Conservation (phyloP, 805 yeast species). For the Candida xyloterini region DNA sequence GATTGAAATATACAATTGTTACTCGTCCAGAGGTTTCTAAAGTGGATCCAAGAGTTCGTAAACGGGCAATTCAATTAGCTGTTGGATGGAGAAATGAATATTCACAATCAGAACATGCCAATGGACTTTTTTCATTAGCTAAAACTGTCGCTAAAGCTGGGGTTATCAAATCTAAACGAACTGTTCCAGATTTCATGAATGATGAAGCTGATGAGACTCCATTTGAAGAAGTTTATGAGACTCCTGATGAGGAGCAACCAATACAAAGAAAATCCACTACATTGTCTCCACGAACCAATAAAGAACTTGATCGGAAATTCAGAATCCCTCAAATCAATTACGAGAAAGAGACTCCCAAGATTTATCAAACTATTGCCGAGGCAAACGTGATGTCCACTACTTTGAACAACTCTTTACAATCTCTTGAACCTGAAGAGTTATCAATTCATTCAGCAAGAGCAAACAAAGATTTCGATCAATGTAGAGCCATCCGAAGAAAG, state of each 20-base stretch:
- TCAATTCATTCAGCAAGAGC: conserved; percentile 65
- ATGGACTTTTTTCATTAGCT: conserved; percentile 46
- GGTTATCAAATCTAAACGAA: conserved; percentile 7
- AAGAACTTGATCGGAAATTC: conserved; percentile 45
- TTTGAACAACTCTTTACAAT: conserved; percentile 54
- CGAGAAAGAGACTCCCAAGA: conserved; percentile 68
- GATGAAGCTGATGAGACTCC: conserved; percentile 47
- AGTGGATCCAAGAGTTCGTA: conserved; percentile 42
- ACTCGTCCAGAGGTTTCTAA: conserved; percentile 31
- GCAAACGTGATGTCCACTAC: conserved; percentile 73
- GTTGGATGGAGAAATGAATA: conserved; percentile 66
- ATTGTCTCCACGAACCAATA: conserved; percentile 25
- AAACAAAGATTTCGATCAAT: conserved; percentile 66
- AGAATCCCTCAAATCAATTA: conserved; percentile 68
- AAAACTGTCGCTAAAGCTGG: conserved; percentile 38
- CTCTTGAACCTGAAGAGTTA: conserved; percentile 43
- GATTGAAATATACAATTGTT: conserved; percentile 48
- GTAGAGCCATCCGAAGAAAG: conserved; percentile 71
- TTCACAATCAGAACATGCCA: conserved; percentile 45
- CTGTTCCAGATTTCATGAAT: conserved; percentile 44
- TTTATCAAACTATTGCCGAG: conserved; percentile 65
- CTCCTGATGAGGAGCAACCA: not conserved
- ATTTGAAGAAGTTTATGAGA: conserved; percentile 33
- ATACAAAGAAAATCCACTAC: not conserved
- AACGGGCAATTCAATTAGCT: conserved; percentile 49